These are phyloP conservation scores for Solanum ossicruentum DNA, from an alignment of 257 asterid genomes.

Conservation along the genomic window DNA sequence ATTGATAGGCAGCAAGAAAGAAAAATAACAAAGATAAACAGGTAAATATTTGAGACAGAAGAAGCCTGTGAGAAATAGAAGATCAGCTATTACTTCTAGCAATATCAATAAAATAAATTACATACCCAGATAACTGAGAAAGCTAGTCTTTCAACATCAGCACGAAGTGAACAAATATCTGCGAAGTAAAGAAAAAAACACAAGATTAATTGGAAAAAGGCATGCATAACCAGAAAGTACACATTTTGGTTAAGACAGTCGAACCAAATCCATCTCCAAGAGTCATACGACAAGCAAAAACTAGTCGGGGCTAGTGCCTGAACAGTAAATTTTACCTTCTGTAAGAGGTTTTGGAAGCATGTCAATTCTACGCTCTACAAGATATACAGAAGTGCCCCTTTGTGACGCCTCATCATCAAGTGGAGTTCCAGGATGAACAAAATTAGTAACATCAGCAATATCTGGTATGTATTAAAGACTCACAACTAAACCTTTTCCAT, in stretches of 20 bases:
- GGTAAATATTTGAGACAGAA: not conserved
- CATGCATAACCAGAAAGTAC: not conserved
- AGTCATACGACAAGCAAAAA: not conserved
- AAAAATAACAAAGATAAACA: not conserved
- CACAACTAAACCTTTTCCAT: constrained; percentile 4
- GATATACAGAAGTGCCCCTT: constrained; percentile 99
- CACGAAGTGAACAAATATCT: constrained; percentile 93
- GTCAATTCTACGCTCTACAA: constrained; percentile 95
- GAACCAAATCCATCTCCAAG: not conserved
- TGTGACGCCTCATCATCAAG: constrained; percentile 95
- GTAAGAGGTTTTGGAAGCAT: constrained; percentile 99
- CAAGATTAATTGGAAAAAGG: not conserved
- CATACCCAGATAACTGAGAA: constrained; percentile 97
- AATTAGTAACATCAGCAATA: constrained; percentile 98
- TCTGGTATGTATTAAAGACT: constrained; percentile 50
- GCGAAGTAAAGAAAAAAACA: constrained; percentile 15
- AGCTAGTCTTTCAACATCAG: constrained; percentile 92
- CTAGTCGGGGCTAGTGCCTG: not conserved
- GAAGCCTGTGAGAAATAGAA: not conserved
- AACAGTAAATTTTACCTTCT: constrained; percentile 49
- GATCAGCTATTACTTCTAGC: not conserved
- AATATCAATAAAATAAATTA: not conserved
- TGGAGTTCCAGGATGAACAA: constrained; percentile 86
- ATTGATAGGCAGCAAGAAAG: not conserved
- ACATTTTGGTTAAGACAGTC: not conserved